These are phyloP conservation scores for Cydonia oblonga DNA, from an alignment of 331 rosid species.

Conservation along the genomic window DNA sequence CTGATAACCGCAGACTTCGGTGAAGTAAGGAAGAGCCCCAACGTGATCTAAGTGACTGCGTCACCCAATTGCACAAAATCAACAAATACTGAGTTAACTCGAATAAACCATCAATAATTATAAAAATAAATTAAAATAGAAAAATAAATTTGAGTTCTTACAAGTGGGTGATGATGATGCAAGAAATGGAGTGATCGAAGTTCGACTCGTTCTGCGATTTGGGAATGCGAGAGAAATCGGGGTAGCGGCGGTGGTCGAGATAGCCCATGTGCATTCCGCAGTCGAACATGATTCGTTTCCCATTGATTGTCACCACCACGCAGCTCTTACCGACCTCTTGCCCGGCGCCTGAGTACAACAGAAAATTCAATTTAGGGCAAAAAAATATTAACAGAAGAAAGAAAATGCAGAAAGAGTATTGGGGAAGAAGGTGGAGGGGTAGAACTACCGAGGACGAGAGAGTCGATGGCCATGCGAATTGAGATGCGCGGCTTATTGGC, in stretches of 20 bases:
- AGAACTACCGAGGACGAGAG: slow-evolving; percentile 47
- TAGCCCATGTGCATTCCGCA: slow-evolving; percentile 87
- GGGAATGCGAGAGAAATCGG: slow-evolving; percentile 60
- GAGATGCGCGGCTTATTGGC: neutral
- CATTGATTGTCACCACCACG: slow-evolving; percentile 66
- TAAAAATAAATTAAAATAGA: neutral
- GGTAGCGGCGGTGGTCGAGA: slow-evolving; percentile 63
- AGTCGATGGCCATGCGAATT: slow-evolving; percentile 40
- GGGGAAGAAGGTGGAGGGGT: neutral
- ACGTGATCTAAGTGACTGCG: slow-evolving; percentile 80
- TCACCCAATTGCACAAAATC: neutral
- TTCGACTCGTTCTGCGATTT: slow-evolving; percentile 12
- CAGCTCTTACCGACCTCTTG: slow-evolving; percentile 97
- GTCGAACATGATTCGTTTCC: slow-evolving; percentile 86
- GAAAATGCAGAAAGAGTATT: neutral
- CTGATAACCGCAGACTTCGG: slow-evolving; percentile 70
- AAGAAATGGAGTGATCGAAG: slow-evolving; percentile 39
- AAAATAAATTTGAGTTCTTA: neutral
- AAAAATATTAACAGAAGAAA: neutral
- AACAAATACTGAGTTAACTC: slow-evolving; percentile 20
- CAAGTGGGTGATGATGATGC: slow-evolving; percentile 89
- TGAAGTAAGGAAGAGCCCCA: slow-evolving; percentile 81
- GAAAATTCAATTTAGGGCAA: neutral
- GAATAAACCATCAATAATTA: neutral
- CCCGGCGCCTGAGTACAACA: slow-evolving; percentile 62